These are phyloP conservation scores for Pochonia chlamydosporia DNA, from an alignment of 2,329 filamentous ascomycete genomes.

Conservation along the genomic window DNA sequence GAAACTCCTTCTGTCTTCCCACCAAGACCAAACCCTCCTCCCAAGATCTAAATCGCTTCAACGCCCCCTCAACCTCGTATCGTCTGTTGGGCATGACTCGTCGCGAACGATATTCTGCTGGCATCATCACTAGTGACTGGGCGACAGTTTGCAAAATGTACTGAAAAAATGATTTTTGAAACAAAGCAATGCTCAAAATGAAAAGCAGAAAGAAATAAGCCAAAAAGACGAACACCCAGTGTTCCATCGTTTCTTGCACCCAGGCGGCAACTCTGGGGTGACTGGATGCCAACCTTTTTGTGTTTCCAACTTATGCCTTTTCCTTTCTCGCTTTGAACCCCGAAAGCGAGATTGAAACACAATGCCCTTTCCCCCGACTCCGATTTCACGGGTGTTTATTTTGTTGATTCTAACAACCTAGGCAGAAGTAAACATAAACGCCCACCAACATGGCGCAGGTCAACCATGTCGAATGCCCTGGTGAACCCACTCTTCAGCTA, in stretches of 20 bases:
- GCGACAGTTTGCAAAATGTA: constrained; percentile 10
- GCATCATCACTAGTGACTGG: constrained; percentile 8
- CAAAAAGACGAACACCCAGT: constrained; percentile 6
- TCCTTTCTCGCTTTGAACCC: constrained; percentile 3
- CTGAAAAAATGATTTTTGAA: background rate
- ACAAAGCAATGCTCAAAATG: background rate
- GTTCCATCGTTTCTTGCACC: background rate
- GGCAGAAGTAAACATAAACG: constrained; percentile 9
- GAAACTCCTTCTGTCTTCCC: background rate
- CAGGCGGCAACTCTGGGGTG: background rate
- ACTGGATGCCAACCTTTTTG: constrained; percentile 8
- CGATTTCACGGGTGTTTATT: background rate
- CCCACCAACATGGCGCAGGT: constrained; percentile 9
- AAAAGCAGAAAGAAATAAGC: background rate
- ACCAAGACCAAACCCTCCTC: background rate
- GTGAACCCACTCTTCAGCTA: constrained; percentile 21
- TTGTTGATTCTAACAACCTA: constrained; percentile 6
- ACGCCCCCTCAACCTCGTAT: background rate
- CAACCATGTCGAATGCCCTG: constrained; percentile 1
- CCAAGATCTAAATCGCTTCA: background rate
- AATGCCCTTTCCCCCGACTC: background rate
- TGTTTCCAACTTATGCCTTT: constrained; percentile 3
- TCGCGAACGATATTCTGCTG: constrained; percentile 9
- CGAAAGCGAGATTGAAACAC: constrained; percentile 4
- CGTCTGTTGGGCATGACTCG: constrained; percentile 9